These are phyloP conservation scores for Apostasia ramifera DNA, from an alignment of 106 monocot species.

Conservation along the genomic window DNA sequence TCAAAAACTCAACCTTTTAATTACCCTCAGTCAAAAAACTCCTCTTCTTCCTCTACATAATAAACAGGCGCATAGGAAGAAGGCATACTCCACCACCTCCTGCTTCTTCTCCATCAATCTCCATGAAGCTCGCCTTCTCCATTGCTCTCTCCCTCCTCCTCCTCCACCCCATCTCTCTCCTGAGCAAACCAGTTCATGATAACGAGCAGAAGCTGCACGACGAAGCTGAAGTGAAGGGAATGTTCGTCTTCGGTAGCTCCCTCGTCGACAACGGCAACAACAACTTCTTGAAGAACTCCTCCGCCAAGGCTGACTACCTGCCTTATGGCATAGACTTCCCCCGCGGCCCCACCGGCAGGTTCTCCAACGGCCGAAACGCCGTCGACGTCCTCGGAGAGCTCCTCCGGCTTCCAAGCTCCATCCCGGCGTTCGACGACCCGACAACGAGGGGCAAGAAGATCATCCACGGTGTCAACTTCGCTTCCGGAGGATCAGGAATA, in stretches of 20 bases:
- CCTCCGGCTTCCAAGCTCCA: conserved; percentile 24
- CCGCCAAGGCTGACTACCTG: conserved; percentile 33
- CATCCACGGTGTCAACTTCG: conserved; percentile 52
- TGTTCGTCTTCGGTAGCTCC: conserved; percentile 74
- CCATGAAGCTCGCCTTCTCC: too few relatives aligned
- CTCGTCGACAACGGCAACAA: conserved; percentile 70
- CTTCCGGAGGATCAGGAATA: conserved; percentile 66
- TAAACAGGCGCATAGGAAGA: too few relatives aligned
- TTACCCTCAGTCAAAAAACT: too few relatives aligned
- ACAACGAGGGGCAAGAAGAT: conserved; percentile 22
- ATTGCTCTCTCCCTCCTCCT: too few relatives aligned
- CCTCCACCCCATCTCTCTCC: too few relatives aligned
- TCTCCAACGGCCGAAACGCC: conserved; percentile 55
- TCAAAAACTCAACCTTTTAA: too few relatives aligned
- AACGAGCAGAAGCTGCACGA: too few relatives aligned
- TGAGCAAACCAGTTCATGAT: too few relatives aligned
- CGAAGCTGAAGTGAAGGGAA: conserved; percentile 16
- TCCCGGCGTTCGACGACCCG: conserved; percentile 50
- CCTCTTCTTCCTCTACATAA: too few relatives aligned
- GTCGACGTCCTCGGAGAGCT: conserved; percentile 53
- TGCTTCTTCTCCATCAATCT: too few relatives aligned
- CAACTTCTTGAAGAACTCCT: conserved; percentile 46
- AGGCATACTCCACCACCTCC: too few relatives aligned
- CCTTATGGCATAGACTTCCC: conserved; percentile 65
- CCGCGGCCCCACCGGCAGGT: conserved; percentile 44